Base-by-base conservation (phyloP, 345 rosid species). In the Euphorbia peplus region DNA sequence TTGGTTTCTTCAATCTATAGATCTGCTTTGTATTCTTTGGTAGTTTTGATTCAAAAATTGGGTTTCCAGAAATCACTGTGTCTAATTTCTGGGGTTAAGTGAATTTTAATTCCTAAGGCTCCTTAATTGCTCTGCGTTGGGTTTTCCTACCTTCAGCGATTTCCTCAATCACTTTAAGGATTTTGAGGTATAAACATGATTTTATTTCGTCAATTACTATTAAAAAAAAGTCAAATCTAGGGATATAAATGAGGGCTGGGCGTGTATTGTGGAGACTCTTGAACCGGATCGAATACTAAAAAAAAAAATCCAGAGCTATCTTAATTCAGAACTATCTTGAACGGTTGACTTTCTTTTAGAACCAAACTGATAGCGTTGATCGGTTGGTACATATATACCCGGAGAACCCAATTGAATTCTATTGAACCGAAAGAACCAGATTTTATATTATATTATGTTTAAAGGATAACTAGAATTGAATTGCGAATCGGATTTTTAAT, bases 21-120 rank as follows among this genome's bases (percentile, higher is more conserved):
- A 79, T 79, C 74, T 44, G 71, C 60, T 41, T 25, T 58, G 28
- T 5, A 42, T 58, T 51, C 53, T 28, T 39, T 16, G 62, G 29
- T 14, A 18, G 11, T 57, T 68, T 68, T 42, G 26, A 18, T 4
- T 60, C 6, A 30, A 9, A 47, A 63, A 57, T 61, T 77, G 80
- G 80, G 79, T 71, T 81, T 72, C 72, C 22, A 0, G 26, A 15
- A 57, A 25, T 63, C 74, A n/a, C n/a, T n/a, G n/a, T 72, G 41
- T 66, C 76, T 70, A 30, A 25, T 1, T 21, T 29, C n/a, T 22
- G 28, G 67, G 75, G 66, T 6, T 44, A 57, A 64, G 63, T 60
- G 18, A 24, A 66, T 1, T 42, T 15, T 8, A 13, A 42, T 39
- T 62, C n/a, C 5, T 26, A 15, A 44, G 22, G 44, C n/a, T 63